These are phyloP conservation scores for Trichosporon faecale DNA, from an alignment of 1,284 basidiomycete species.

Conservation along the genomic window DNA sequence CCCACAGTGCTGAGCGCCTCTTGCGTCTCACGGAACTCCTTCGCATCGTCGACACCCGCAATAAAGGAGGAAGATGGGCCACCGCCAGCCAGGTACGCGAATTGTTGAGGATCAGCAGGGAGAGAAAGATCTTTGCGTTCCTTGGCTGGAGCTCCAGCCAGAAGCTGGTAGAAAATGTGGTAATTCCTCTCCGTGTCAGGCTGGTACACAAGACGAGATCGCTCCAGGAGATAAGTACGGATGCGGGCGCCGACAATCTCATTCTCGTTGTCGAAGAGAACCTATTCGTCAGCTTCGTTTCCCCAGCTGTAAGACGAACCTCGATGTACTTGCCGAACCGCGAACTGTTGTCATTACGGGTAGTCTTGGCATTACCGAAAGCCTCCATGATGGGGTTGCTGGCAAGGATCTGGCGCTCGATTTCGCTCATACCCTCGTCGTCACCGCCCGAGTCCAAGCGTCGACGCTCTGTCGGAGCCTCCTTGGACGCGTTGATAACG, in stretches of 20 bases:
- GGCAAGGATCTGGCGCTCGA: conserved; percentile 93
- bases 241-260: conserved; percentile 97
- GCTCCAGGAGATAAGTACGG: conserved; percentile 94
- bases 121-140: conserved; percentile 93
- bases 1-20: conserved; percentile 94
- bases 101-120: conserved; percentile 75
- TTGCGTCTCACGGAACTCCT: conserved; percentile 91
- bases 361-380: conserved; percentile 99
- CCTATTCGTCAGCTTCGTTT: conserved; percentile 54
- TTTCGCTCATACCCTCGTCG: conserved; percentile 70
- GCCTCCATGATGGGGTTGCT: conserved; percentile 99
- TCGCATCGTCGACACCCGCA: conserved; percentile 86
- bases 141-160: conserved; percentile 89
- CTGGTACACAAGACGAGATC: conserved; percentile 95
- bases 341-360: conserved; percentile 97
- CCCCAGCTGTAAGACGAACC: conserved; percentile 56
- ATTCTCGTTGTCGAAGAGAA: conserved; percentile 90
- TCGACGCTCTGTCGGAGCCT: conserved; percentile 23
- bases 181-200: conserved; percentile 96
- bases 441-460: conserved; percentile 36
- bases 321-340: conserved; percentile 99
- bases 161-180: conserved; percentile 99
- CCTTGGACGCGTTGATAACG: conserved; percentile 78
- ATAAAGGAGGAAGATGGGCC: conserved; percentile 83
- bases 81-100: conserved; percentile 91